Evolutionary conservation across 2,329 filamentous ascomycete species (phyloP).

Genomic region (Curvularia spicifera): DNA sequence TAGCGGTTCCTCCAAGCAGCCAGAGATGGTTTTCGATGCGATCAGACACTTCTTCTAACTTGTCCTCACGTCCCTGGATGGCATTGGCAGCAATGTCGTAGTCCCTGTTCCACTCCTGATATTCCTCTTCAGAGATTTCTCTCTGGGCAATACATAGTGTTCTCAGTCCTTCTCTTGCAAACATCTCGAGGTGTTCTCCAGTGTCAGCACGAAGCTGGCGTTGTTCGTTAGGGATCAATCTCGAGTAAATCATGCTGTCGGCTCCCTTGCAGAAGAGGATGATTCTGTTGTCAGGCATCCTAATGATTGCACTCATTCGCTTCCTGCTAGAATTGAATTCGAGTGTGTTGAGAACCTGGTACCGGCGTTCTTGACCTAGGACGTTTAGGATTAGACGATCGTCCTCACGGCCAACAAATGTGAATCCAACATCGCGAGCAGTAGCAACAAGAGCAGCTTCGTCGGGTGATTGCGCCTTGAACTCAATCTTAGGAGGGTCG

Average conservation of each 20-base stretch:
- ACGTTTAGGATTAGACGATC: slow-evolving; percentile 87
- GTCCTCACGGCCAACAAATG: slow-evolving; percentile 78
- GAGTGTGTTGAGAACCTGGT: slow-evolving; percentile 88
- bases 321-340: slow-evolving; percentile 98
- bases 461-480: slow-evolving; percentile 97
- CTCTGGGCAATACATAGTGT: slow-evolving; percentile 92
- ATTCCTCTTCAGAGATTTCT: slow-evolving; percentile 81
- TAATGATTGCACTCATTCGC: slow-evolving; percentile 95
- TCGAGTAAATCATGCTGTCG: slow-evolving; percentile 95
- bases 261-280: slow-evolving; percentile 96
- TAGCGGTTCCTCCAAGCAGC: slow-evolving; percentile 91
- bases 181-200: slow-evolving; percentile 94
- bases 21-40: slow-evolving; percentile 88
- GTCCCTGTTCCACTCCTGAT: slow-evolving; percentile 80
- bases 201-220: slow-evolving; percentile 80
- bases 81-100: slow-evolving; percentile 87
- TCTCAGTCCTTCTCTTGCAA: slow-evolving; percentile 90
- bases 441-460: slow-evolving; percentile 94
- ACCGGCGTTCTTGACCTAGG: slow-evolving; percentile 83
- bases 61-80: slow-evolving; percentile 86
- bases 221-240: slow-evolving; percentile 84
- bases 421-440: slow-evolving; percentile 93
- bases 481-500: slow-evolving; percentile 88
- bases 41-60: slow-evolving; percentile 87
- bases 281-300: slow-evolving; percentile 90